These are phyloP conservation scores for Vigna unguiculata DNA, from an alignment of 306 rosid genomes.

Conservation along the genomic window DNA sequence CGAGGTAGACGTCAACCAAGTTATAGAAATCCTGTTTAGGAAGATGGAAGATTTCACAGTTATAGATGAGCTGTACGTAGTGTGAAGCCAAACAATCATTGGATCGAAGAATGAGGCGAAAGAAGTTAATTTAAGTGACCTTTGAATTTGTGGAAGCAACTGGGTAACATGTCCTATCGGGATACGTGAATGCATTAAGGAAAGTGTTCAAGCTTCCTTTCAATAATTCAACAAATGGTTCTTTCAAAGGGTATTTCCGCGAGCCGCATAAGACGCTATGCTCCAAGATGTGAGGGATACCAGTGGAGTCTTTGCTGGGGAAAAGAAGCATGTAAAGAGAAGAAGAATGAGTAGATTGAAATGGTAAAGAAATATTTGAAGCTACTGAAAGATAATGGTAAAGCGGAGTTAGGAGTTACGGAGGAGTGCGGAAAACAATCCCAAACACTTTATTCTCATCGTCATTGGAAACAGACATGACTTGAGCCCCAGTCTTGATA, in stretches of 20 bases:
- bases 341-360: background rate
- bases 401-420: slow-evolving; percentile 65
- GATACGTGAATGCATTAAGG: slow-evolving; percentile 96
- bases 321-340: slow-evolving; percentile 1
- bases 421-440: slow-evolving; percentile 94
- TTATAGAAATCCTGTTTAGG: slow-evolving; percentile 87
- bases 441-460: slow-evolving; percentile 99
- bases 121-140: slow-evolving; percentile 50
- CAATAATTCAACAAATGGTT: slow-evolving; percentile 90
- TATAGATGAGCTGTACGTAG: background rate
- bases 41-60: slow-evolving; percentile 33
- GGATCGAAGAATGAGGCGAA: slow-evolving; percentile 9
- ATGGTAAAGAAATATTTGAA: background rate
- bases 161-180: slow-evolving; percentile 96
- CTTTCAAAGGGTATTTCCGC: slow-evolving; percentile 91
- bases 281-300: slow-evolving; percentile 97
- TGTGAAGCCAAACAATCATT: background rate
- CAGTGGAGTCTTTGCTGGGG: slow-evolving; percentile 89
- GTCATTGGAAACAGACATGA: slow-evolving; percentile 83
- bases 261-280: slow-evolving; percentile 98
- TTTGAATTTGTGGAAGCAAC: slow-evolving; percentile 95
- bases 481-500: slow-evolving; percentile 85
- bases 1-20: slow-evolving; percentile 93
- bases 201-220: slow-evolving; percentile 95
- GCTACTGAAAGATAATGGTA: background rate